phyloP scores from a whole-genome alignment of 768 basidiomycete species.

The Austroboletus festivus region DNA sequence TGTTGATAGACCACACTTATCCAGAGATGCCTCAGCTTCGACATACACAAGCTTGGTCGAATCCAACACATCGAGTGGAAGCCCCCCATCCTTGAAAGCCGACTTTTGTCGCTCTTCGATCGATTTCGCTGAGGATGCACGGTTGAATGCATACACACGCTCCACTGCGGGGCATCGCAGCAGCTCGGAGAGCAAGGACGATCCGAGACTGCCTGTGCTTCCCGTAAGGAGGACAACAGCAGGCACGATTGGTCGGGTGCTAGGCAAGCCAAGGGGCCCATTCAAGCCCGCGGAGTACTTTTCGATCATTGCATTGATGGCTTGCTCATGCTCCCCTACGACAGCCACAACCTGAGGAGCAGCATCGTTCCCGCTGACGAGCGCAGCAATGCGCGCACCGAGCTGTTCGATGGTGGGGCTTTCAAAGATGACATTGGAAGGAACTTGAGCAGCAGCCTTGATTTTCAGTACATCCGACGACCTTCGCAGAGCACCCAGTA shows the following conservation, averaged over 20 bases:
- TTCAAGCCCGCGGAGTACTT: constrained; percentile 34
- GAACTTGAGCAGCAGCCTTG: constrained; percentile 24
- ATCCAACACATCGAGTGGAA: constrained; percentile 26
- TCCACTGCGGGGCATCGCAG: constrained; percentile 20
- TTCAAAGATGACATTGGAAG: constrained; percentile 34
- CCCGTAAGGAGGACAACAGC: constrained; percentile 39
- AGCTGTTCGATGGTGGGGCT: constrained; percentile 40
- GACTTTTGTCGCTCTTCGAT: constrained; percentile 27
- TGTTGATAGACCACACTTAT: constrained; percentile 29
- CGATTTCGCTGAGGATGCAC: constrained; percentile 16
- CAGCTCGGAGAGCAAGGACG: constrained; percentile 33
- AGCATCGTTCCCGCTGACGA: constrained; percentile 5
- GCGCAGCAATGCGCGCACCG: constrained; percentile 18
- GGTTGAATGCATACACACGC: constrained; percentile 35
- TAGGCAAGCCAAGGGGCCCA: constrained; percentile 9
- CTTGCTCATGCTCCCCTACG: constrained; percentile 8
- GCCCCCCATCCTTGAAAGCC: constrained; percentile 31
- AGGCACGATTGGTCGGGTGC: constrained; percentile 2
- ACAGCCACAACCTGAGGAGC: background rate
- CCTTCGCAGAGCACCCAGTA: constrained; percentile 27
- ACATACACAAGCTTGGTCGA: constrained; percentile 35
- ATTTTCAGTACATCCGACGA: constrained; percentile 29
- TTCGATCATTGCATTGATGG: constrained; percentile 38
- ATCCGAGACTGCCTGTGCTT: constrained; percentile 40
- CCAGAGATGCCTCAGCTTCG: constrained; percentile 30